phyloP scores from a whole-genome alignment of 2,329 filamentous ascomycete species.

The Verticillium longisporum region DNA sequence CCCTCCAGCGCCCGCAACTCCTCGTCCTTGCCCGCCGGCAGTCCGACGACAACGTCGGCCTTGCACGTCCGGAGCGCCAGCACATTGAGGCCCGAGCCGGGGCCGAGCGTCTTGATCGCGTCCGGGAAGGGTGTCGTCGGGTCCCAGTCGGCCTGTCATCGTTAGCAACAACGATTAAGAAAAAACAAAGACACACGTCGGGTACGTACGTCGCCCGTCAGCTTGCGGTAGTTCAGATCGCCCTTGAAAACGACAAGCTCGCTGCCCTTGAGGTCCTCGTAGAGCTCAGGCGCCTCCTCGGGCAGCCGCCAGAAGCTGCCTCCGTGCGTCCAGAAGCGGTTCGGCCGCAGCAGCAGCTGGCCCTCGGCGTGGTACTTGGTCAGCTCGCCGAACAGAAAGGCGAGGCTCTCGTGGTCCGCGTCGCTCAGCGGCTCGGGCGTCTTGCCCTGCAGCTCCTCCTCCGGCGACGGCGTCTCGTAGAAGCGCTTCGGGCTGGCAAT shows the following conservation, averaged over 20 bases:
- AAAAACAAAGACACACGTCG: background rate
- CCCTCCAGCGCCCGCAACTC: constrained; percentile 60
- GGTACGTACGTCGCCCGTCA: constrained; percentile 73
- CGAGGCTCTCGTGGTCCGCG: constrained; percentile 58
- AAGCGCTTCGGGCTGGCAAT: constrained; percentile 73
- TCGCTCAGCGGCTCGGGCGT: constrained; percentile 57
- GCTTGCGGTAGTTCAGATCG: constrained; percentile 91
- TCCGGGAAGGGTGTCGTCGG: constrained; percentile 78
- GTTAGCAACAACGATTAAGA: background rate
- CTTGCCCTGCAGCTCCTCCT: constrained; percentile 50
- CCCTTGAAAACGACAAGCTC: constrained; percentile 96
- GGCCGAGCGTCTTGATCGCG: constrained; percentile 81
- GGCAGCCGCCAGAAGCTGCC: constrained; percentile 89
- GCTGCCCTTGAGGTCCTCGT: constrained; percentile 71
- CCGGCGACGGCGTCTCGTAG: constrained; percentile 68
- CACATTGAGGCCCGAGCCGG: constrained; percentile 73
- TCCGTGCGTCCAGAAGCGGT: constrained; percentile 83
- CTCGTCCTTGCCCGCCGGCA: constrained; percentile 79
- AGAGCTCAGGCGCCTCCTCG: constrained; percentile 56
- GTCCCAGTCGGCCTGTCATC: constrained; percentile 66
- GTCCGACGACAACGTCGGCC: constrained; percentile 87
- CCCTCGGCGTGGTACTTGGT: constrained; percentile 73
- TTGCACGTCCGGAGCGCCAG: constrained; percentile 92
- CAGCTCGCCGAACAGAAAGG: constrained; percentile 80
- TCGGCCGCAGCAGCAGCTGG: constrained; percentile 73